phyloP scores from a whole-genome alignment of 371 early-diverging fungal species.

The Actinomucor elegans region DNA sequence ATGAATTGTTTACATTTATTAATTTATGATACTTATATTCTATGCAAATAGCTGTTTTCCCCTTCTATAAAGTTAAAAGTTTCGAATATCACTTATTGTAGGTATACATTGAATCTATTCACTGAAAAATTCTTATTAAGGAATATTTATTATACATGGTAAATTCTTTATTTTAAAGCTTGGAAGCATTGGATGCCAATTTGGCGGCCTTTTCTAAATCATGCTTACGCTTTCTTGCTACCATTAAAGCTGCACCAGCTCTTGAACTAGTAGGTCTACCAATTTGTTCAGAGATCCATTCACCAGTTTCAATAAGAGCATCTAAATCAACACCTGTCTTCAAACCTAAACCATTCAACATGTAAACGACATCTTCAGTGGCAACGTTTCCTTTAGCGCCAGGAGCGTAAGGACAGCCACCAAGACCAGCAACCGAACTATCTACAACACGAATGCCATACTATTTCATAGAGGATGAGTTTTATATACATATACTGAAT shows the following conservation, averaged over 20 bases:
- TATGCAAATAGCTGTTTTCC: no score
- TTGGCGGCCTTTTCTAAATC: constrained; percentile 11
- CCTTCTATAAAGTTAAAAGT: no score
- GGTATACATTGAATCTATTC: not conserved
- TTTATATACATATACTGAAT: no score
- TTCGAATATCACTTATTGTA: no score
- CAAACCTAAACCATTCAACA: constrained; percentile 85
- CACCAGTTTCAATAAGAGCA: constrained; percentile 72
- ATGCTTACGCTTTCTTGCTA: constrained; percentile 21
- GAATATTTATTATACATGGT: not conserved
- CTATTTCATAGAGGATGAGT: no score
- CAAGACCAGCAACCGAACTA: constrained; percentile 91
- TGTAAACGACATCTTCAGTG: constrained; percentile 95
- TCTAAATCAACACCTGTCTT: constrained; percentile 79
- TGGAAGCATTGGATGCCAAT: not conserved
- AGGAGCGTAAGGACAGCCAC: constrained; percentile 96
- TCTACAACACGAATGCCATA: constrained; percentile 91
- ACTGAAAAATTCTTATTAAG: no score
- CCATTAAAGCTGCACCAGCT: constrained; percentile 48
- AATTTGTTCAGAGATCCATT: constrained; percentile 82
- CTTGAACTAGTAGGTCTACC: constrained; percentile 58
- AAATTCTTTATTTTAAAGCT: constrained; percentile 6
- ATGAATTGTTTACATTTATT: no score
- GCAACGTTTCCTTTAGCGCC: constrained; percentile 97
- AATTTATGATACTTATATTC: no score